phyloP scores from a whole-genome alignment of 805 yeast genomes.

The Tetrapisispora fleetii region DNA sequence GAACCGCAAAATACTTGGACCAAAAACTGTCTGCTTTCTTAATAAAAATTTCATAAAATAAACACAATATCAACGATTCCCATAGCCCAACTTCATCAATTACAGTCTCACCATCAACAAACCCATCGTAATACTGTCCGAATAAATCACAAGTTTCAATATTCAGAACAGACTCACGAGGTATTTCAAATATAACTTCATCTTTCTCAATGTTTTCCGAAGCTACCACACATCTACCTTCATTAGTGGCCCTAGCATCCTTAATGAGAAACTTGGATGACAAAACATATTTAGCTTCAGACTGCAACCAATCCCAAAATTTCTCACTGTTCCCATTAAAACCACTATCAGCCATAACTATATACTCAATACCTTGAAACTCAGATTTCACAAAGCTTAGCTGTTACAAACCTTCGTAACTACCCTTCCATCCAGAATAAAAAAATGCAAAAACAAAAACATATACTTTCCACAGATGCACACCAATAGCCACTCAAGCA shows the following conservation, averaged over 20 bases:
- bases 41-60: constrained; percentile 50
- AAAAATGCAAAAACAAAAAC: no score
- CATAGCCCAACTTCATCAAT: constrained; percentile 45
- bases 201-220: constrained; percentile 45
- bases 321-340: constrained; percentile 29
- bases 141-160: constrained; percentile 42
- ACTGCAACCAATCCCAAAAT: constrained; percentile 39
- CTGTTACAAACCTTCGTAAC: no score
- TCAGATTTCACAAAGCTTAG: no score
- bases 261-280: constrained; percentile 48
- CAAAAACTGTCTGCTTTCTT: constrained; percentile 45
- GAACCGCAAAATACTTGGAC: constrained; percentile 58
- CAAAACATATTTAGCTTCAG: constrained; percentile 34
- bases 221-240: constrained; percentile 78
- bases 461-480: no score
- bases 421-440: no score
- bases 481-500: no score
- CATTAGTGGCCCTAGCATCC: constrained; percentile 48
- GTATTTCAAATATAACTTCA: constrained; percentile 61
- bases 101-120: not conserved
- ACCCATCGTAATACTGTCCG: not conserved
- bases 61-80: constrained; percentile 64
- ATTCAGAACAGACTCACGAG: constrained; percentile 48
- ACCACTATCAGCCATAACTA: not conserved
- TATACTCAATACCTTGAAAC: no score